Percentiles rank a stretch among this genome's conserved stretches.
phyloP scores from a whole-genome alignment of 1,139 yeast genomes.

The Lodderomyces elongisporus region DNA sequence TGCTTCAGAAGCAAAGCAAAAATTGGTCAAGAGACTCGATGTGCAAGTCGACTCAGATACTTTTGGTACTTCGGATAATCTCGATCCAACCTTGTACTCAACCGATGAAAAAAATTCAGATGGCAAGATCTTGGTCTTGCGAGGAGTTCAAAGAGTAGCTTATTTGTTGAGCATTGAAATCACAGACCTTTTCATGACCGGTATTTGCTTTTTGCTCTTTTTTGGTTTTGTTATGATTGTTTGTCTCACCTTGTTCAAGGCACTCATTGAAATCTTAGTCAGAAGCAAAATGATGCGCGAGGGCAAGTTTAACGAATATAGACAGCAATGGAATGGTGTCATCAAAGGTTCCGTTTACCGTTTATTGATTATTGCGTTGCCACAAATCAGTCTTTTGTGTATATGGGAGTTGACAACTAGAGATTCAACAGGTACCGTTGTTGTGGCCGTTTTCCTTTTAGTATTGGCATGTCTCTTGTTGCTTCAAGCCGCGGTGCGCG shows the following conservation, averaged over 20 bases:
- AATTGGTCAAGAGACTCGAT: slow-evolving; percentile 9
- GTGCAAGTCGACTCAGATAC: slow-evolving; percentile 30
- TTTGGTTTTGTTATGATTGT: slow-evolving; percentile 70
- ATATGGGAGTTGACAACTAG: slow-evolving; percentile 83
- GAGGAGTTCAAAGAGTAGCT: slow-evolving; percentile 92
- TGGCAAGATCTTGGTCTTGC: slow-evolving; percentile 68
- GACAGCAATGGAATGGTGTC: slow-evolving; percentile 74
- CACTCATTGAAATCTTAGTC: slow-evolving; percentile 64
- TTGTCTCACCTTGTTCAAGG: slow-evolving; percentile 64
- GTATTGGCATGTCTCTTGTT: slow-evolving; percentile 54
- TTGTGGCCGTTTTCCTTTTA: slow-evolving; percentile 69
- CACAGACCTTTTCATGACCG: slow-evolving; percentile 81
- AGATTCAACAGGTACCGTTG: slow-evolving; percentile 80
- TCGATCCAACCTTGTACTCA: slow-evolving; percentile 57
- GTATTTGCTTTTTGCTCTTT: slow-evolving; percentile 75
- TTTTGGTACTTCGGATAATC: slow-evolving; percentile 44
- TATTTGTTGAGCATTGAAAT: slow-evolving; percentile 80
- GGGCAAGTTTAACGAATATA: slow-evolving; percentile 68
- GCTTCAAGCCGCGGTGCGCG: slow-evolving; percentile 69
- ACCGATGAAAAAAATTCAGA: slow-evolving; percentile 61
- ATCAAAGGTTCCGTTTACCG: slow-evolving; percentile 88
- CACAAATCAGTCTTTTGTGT: slow-evolving; percentile 77
- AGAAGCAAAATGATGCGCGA: slow-evolving; percentile 56
- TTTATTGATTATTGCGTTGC: slow-evolving; percentile 73
- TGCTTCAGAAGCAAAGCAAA: neutral